These are phyloP conservation scores for Tagetes erecta DNA, from an alignment of 129 eudicot species.

Conservation along the genomic window DNA sequence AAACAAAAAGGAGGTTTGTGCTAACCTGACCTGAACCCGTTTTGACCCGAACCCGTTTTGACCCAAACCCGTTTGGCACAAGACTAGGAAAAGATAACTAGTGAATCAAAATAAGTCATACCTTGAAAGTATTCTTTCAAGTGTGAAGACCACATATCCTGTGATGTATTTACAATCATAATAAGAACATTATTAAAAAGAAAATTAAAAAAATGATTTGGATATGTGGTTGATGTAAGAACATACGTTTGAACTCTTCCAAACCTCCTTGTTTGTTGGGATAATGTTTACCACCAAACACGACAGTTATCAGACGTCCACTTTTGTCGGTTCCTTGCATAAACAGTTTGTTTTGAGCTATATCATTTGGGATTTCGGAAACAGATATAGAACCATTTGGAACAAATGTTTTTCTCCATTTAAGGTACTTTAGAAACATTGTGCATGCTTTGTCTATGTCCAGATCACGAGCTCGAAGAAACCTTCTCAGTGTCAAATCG, in stretches of 20 bases:
- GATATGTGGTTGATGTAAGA: constrained; percentile 2
- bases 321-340: constrained; percentile 64
- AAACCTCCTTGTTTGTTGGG: constrained; percentile 48
- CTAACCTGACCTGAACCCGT: background rate
- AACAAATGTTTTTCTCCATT: constrained; percentile 59
- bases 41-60: background rate
- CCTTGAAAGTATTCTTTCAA: constrained; percentile 72
- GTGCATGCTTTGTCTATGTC: constrained; percentile 65
- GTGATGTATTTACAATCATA: constrained; percentile 20
- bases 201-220: background rate
- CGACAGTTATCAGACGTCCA: constrained; percentile 60
- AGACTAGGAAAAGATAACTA: constrained; percentile 15
- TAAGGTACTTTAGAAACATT: constrained; percentile 62
- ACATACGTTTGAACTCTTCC: constrained; percentile 67
- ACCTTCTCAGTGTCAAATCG: constrained; percentile 64
- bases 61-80: background rate
- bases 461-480: constrained; percentile 83
- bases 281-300: constrained; percentile 52
- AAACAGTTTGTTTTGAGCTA: constrained; percentile 72
- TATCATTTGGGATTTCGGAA: constrained; percentile 52
- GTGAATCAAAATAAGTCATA: constrained; percentile 22
- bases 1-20: background rate
- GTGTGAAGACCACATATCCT: constrained; percentile 68
- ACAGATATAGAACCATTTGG: constrained; percentile 68
- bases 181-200: background rate